These are phyloP conservation scores for Emmonsiellopsis sp. DNA, from an alignment of 2,329 filamentous ascomycete species.

Conservation along the genomic window DNA sequence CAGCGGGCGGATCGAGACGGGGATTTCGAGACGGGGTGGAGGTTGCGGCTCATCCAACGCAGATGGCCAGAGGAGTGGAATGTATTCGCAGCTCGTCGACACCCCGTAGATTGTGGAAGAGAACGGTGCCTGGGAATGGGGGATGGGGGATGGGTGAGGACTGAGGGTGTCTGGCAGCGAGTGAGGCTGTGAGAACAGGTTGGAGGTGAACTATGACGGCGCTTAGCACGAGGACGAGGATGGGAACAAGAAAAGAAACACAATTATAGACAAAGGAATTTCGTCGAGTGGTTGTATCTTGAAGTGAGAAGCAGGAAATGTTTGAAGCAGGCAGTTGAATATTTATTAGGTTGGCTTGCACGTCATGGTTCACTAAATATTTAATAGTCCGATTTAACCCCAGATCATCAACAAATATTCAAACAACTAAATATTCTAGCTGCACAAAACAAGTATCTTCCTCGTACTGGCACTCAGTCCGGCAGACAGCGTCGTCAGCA, in stretches of 20 bases:
- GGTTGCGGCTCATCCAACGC: background rate
- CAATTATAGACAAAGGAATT: background rate
- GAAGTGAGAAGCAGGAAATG: too few species aligned
- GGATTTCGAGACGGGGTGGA: background rate
- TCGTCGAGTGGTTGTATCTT: too few species aligned
- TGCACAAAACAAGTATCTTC: too few species aligned
- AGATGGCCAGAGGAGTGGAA: background rate
- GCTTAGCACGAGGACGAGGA: background rate
- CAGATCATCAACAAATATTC: too few species aligned
- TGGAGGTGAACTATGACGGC: background rate
- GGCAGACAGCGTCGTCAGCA: too few species aligned
- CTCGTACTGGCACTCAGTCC: too few species aligned
- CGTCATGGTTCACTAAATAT: too few species aligned
- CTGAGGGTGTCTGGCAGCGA: background rate
- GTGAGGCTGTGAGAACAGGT: background rate
- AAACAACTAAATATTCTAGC: too few species aligned
- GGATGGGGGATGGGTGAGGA: background rate
- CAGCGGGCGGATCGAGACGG: background rate
- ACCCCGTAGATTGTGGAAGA: background rate
- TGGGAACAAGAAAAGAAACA: conserved; percentile 3
- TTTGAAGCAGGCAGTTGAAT: too few species aligned
- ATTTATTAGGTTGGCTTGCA: too few species aligned
- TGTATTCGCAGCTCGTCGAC: background rate
- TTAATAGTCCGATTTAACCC: too few species aligned
- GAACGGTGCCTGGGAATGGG: background rate